Percentiles rank a stretch among this genome's conserved stretches.
phyloP scores from a whole-genome alignment of 441 rosid genomes.

The Gossypium trilobum region DNA sequence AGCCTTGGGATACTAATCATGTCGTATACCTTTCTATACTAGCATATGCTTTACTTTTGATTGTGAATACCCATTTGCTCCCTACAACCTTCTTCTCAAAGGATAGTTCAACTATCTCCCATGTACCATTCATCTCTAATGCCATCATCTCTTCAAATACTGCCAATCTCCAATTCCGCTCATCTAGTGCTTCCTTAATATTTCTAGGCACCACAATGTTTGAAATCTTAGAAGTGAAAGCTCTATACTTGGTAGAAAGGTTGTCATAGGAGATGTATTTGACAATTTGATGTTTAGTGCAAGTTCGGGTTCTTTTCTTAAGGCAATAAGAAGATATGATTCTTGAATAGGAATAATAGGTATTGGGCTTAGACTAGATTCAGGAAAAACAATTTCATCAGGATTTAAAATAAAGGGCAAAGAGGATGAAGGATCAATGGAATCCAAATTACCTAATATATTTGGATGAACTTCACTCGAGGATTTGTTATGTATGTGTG shows the following conservation, averaged over 20 bases:
- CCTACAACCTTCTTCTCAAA: neutral
- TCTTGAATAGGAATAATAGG: neutral
- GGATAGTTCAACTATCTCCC: neutral
- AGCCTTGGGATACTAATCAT: neutral
- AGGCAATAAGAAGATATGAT: neutral
- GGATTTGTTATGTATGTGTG: neutral
- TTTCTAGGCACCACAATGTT: neutral
- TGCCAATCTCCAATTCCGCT: neutral
- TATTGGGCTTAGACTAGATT: neutral
- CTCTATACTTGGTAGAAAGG: neutral
- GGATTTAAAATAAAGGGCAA: neutral
- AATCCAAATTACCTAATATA: neutral
- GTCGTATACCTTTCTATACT: neutral
- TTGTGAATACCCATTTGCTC: neutral
- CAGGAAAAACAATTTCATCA: neutral
- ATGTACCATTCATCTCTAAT: neutral
- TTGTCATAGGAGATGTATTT: no score
- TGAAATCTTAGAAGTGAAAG: neutral
- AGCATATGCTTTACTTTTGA: neutral
- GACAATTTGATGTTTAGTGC: neutral
- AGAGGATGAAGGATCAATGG: neutral
- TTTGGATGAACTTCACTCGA: neutral
- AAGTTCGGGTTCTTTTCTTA: neutral
- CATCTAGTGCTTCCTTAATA: neutral
- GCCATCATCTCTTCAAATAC: neutral